These are phyloP conservation scores for Talaromyces borbonicus DNA, from an alignment of 495 filamentous ascomycete genomes.

Conservation along the genomic window DNA sequence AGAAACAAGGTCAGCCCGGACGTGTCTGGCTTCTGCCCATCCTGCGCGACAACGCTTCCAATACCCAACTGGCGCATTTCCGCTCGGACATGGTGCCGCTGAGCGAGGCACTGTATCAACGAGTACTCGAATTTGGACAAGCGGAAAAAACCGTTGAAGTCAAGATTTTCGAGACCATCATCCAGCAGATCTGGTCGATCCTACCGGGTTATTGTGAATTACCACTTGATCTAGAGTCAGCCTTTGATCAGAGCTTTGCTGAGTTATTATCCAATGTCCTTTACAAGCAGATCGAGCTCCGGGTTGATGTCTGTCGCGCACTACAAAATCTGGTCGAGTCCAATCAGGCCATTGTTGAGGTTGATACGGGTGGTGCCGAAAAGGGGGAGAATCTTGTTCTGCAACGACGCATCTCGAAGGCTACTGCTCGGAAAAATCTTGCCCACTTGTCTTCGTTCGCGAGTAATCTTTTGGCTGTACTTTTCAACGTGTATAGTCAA, in stretches of 20 bases:
- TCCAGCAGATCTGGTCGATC: slow-evolving; percentile 89
- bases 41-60: slow-evolving; percentile 71
- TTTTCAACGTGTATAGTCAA: slow-evolving; percentile 97
- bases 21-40: slow-evolving; percentile 92
- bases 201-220: slow-evolving; percentile 94
- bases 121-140: slow-evolving; percentile 65
- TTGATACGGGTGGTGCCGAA: slow-evolving; percentile 49
- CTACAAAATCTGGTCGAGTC: slow-evolving; percentile 84
- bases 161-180: slow-evolving; percentile 94
- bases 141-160: slow-evolving; percentile 83
- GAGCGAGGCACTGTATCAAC: slow-evolving; percentile 83
- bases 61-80: slow-evolving; percentile 81
- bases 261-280: slow-evolving; percentile 84
- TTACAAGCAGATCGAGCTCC: slow-evolving; percentile 82
- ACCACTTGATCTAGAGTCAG: slow-evolving; percentile 64
- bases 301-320: slow-evolving; percentile 74
- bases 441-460: slow-evolving; percentile 67
- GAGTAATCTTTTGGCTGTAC: slow-evolving; percentile 79
- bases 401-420: slow-evolving; percentile 63
- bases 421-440: slow-evolving; percentile 64
- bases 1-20: slow-evolving; percentile 65
- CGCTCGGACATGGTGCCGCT: slow-evolving; percentile 74
- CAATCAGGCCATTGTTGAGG: slow-evolving; percentile 62
- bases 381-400: slow-evolving; percentile 61
- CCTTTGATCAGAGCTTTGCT: slow-evolving; percentile 83